These are phyloP conservation scores for Penicillium paneum DNA, from an alignment of 2,329 filamentous ascomycete species.

Conservation along the genomic window DNA sequence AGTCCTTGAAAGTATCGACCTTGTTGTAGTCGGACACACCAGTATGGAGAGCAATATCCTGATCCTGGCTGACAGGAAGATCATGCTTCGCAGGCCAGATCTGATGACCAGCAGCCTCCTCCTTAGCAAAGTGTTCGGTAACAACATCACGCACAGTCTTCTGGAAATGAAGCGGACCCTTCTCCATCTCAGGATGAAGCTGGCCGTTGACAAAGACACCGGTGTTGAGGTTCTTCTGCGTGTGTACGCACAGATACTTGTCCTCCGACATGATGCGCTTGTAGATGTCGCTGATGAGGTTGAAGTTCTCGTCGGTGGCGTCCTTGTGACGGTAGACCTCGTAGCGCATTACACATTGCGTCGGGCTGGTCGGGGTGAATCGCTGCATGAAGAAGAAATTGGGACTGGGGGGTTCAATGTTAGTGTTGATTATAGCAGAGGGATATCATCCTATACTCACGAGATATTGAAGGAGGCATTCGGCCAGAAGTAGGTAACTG, in stretches of 20 bases:
- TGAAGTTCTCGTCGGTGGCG: constrained; percentile 58
- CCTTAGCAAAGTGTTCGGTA: constrained; percentile 46
- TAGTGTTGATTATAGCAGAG: neutral
- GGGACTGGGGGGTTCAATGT: constrained; percentile 38
- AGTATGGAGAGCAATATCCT: neutral
- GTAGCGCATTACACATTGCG: constrained; percentile 57
- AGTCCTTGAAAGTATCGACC: neutral
- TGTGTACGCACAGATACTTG: constrained; percentile 59
- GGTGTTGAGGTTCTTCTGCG: constrained; percentile 60
- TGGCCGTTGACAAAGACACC: constrained; percentile 63
- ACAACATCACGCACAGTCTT: constrained; percentile 51
- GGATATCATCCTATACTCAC: constrained; percentile 17
- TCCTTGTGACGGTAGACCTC: constrained; percentile 64
- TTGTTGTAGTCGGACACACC: neutral
- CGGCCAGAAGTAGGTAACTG: constrained; percentile 34
- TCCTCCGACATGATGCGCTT: constrained; percentile 65
- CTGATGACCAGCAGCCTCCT: constrained; percentile 46
- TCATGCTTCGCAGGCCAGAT: constrained; percentile 50
- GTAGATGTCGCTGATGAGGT: constrained; percentile 58
- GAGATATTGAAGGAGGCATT: constrained; percentile 37
- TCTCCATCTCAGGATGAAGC: constrained; percentile 60
- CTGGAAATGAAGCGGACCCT: constrained; percentile 58
- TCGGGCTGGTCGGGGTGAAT: constrained; percentile 56
- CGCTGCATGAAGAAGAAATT: constrained; percentile 64
- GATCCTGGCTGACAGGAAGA: neutral